phyloP scores from a whole-genome alignment of 2,329 filamentous ascomycete species.

The Orbilia blumenaviensis region DNA sequence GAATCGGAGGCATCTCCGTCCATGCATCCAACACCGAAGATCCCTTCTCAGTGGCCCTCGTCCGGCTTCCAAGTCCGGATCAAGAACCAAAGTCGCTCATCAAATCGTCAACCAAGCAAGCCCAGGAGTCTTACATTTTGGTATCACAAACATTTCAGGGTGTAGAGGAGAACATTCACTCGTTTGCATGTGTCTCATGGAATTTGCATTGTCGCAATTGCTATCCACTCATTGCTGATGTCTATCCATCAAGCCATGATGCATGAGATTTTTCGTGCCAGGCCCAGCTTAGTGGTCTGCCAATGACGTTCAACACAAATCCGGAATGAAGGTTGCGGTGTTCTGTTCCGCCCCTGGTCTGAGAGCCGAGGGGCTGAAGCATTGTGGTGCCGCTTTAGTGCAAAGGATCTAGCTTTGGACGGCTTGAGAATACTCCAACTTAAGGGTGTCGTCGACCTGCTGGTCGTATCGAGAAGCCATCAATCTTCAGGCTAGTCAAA shows the following conservation, averaged over 20 bases:
- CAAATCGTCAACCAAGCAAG: not conserved
- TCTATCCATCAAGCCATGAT: too few relatives aligned
- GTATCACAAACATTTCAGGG: not conserved
- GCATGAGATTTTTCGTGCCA: too few relatives aligned
- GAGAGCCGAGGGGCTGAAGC: not conserved
- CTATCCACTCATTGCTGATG: too few relatives aligned
- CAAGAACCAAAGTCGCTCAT: not conserved
- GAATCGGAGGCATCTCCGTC: not conserved
- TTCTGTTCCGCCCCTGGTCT: not conserved
- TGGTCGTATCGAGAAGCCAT: not conserved
- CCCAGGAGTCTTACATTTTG: not conserved
- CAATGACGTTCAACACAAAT: slow-evolving; percentile 11
- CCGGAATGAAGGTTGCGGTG: not conserved
- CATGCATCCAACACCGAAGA: slow-evolving; percentile 7
- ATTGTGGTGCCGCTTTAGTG: not conserved
- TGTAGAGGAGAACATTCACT: not conserved
- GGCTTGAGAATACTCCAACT: not conserved
- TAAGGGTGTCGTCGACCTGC: not conserved
- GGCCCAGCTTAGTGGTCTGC: not conserved
- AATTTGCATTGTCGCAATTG: not conserved
- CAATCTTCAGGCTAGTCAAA: not conserved
- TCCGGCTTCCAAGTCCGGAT: not conserved
- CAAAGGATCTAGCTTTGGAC: not conserved
- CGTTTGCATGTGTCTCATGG: not conserved
- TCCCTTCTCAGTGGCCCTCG: not conserved